phyloP scores from a whole-genome alignment of 2,329 filamentous ascomycete genomes.

The Alternaria angustiovoidea region DNA sequence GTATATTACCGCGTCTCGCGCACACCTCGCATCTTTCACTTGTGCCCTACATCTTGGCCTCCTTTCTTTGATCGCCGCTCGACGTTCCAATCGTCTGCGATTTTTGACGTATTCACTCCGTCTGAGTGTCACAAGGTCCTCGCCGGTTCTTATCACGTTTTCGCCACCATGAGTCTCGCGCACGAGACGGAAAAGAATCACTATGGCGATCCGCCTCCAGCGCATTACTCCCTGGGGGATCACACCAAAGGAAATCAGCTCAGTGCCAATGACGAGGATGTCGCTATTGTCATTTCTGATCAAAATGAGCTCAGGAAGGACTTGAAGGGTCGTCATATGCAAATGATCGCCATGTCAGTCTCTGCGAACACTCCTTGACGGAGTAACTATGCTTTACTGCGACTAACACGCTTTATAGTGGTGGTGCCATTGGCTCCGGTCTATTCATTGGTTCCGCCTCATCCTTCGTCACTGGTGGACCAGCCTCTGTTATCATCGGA shows the following conservation, averaged over 20 bases:
- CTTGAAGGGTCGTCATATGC: constrained; percentile 60
- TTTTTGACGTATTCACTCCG: not conserved
- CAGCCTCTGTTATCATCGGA: constrained; percentile 24
- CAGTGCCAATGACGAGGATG: not conserved
- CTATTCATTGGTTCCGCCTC: constrained; percentile 64
- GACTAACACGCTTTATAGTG: constrained; percentile 27
- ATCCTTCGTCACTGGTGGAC: constrained; percentile 19
- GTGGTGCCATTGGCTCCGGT: constrained; percentile 65
- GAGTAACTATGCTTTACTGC: not conserved
- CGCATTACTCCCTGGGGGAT: not conserved
- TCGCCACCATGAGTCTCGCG: not conserved
- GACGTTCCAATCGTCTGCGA: not conserved
- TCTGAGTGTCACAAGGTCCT: not conserved
- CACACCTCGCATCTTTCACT: not conserved
- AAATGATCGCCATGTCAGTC: constrained; percentile 64
- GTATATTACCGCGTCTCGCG: not conserved
- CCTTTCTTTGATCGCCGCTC: not conserved
- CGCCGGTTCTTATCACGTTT: not conserved
- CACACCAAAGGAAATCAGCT: not conserved
- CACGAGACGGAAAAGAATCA: constrained; percentile 4
- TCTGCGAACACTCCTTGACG: not conserved
- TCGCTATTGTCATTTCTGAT: not conserved
- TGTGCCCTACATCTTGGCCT: not conserved
- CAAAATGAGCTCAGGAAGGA: constrained; percentile 2
- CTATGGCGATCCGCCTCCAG: not conserved